phyloP scores from a whole-genome alignment of 2,329 filamentous ascomycete genomes.

The Tricladium varicosporioides region DNA sequence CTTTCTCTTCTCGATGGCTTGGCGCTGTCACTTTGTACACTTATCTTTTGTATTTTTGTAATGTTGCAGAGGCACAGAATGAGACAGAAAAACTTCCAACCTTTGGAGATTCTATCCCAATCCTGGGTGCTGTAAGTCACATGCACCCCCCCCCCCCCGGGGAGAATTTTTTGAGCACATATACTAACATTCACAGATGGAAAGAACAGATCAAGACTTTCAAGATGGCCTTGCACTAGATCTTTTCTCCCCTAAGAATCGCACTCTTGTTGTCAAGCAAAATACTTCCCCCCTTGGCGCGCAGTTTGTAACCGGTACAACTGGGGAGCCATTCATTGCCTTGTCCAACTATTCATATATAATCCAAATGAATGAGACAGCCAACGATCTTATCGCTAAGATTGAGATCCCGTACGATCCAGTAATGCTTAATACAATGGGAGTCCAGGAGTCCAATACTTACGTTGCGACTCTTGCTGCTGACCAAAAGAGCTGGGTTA shows the following conservation, averaged over 20 bases:
- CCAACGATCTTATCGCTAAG: slow-evolving; percentile 35
- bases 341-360: slow-evolving; percentile 34
- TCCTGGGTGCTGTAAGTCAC: not conserved
- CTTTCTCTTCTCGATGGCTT: not conserved
- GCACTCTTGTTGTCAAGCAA: slow-evolving; percentile 32
- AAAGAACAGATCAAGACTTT: slow-evolving; percentile 34
- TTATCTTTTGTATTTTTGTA: not conserved
- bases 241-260: slow-evolving; percentile 33
- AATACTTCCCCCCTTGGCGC: slow-evolving; percentile 32
- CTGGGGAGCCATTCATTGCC: slow-evolving; percentile 32
- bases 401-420: slow-evolving; percentile 34
- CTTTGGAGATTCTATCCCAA: not conserved
- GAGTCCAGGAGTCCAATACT: slow-evolving; percentile 20
- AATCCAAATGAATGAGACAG: slow-evolving; percentile 34
- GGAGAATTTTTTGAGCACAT: not conserved
- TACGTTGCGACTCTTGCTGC: slow-evolving; percentile 19
- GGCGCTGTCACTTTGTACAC: not conserved
- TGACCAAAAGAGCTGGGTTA: slow-evolving; percentile 37
- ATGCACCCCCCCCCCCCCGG: not conserved
- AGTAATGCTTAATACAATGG: slow-evolving; percentile 16
- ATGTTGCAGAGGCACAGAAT: not conserved
- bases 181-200: slow-evolving; percentile 12
- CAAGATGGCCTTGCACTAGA: slow-evolving; percentile 35
- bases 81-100: not conserved
- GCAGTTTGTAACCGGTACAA: slow-evolving; percentile 31